Percentiles rank a stretch among this genome's conserved stretches.
These are phyloP conservation scores for Aurantiochytrium sp. DNA, from an alignment of 108 stramenopile genomes.

Conservation along the genomic window DNA sequence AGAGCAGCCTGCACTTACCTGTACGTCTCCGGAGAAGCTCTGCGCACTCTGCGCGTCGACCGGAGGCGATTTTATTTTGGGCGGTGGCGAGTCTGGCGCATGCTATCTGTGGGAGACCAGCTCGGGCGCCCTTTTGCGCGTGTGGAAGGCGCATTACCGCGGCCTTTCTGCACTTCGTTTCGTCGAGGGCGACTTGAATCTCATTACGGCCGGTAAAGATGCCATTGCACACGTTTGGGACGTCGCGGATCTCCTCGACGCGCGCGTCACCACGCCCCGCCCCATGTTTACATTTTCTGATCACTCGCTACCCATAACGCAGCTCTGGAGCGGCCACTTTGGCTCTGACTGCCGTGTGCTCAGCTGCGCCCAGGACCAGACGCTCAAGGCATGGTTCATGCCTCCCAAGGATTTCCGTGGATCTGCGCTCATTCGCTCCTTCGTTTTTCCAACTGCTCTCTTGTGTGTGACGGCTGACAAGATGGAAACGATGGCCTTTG, in stretches of 20 bases:
- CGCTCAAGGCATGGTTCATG: not conserved
- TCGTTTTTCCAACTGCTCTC: not conserved
- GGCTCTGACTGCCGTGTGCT: not conserved
- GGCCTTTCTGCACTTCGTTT: not conserved
- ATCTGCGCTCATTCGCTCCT: not conserved
- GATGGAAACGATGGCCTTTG: not conserved
- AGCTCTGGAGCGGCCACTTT: not conserved
- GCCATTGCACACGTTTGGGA: not conserved
- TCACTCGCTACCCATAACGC: not conserved
- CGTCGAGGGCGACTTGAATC: not conserved
- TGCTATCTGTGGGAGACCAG: not conserved
- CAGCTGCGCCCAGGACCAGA: not conserved
- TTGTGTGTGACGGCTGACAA: not conserved
- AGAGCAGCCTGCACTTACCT: not conserved
- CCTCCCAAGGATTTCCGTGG: not conserved
- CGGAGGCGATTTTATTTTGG: not conserved
- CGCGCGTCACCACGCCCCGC: not conserved
- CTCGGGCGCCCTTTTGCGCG: not conserved
- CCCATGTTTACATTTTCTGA: not conserved
- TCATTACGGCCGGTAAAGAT: not conserved
- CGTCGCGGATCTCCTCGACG: not conserved
- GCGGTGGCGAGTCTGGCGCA: not conserved
- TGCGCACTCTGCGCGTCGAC: not conserved
- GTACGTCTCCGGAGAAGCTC: not conserved
- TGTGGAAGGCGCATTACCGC: slow-evolving; percentile 4